A percentile compares a stretch with the other conserved stretches of the same genome.
These are phyloP conservation scores for Cryptosporidium felis DNA, from an alignment of 169 alveolate species.

Conservation along the genomic window DNA sequence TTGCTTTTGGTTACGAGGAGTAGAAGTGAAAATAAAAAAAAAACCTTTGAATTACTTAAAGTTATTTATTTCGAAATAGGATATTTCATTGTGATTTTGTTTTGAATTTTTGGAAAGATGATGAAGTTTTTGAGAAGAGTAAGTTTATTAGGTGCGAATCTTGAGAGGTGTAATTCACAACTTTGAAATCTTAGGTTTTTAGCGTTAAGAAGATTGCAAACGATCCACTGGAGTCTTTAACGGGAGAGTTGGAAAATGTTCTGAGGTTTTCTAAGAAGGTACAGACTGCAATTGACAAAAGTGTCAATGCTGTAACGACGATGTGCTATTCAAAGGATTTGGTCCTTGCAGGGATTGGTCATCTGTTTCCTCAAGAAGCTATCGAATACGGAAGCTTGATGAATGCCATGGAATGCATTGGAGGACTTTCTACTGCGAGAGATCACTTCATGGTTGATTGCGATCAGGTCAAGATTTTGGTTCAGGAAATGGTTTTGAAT, in stretches of 20 bases:
- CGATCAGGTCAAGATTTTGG: conserved; percentile 43
- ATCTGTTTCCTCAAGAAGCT: conserved; percentile 51
- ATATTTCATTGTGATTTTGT: no score
- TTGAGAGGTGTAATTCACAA: background rate
- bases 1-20: no score
- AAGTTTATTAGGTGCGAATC: background rate
- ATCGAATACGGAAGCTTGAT: conserved; percentile 63
- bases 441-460: conserved; percentile 53
- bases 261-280: conserved; percentile 49
- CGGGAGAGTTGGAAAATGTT: conserved; percentile 63
- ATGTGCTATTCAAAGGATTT: conserved; percentile 29
- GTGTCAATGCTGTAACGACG: background rate
- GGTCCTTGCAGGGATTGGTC: conserved; percentile 5
- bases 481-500: conserved; percentile 45
- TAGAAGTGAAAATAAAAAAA: no score
- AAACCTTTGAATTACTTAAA: no score
- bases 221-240: conserved; percentile 51
- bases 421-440: conserved; percentile 51
- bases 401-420: conserved; percentile 56
- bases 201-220: conserved; percentile 31
- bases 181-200: background rate
- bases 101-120: background rate
- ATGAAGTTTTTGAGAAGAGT: conserved; percentile 44
- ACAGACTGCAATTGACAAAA: conserved; percentile 48
- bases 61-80: no score